A percentile compares a stretch with the other conserved stretches of the same genome.
Evolutionary conservation across 108 stramenopile species (phyloP).

Genomic region (Epithemia pelagica): DNA sequence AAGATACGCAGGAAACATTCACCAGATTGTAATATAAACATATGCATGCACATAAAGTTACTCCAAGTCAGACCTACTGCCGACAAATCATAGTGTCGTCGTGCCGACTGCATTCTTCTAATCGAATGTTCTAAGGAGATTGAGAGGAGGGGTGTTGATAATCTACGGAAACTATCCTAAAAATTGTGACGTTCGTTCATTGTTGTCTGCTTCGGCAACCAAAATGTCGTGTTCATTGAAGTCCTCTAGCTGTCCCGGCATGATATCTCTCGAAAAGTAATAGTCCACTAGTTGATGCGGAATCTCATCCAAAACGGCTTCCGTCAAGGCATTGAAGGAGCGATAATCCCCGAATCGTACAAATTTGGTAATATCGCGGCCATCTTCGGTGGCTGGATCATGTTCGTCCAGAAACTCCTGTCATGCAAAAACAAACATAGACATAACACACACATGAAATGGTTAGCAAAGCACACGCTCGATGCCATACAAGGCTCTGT

Average conservation of each 20-base stretch:
- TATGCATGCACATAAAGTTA: no score
- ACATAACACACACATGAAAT: no score
- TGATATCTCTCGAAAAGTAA: conserved; percentile 44
- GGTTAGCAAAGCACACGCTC: no score
- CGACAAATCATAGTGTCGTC: no score
- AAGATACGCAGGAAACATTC: background rate
- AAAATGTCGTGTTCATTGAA: conserved; percentile 20
- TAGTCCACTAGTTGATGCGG: conserved; percentile 77
- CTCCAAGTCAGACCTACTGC: no score
- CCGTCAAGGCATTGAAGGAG: conserved; percentile 55
- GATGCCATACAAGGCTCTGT: no score
- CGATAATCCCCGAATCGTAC: conserved; percentile 48
- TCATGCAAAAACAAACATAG: conserved; percentile 12
- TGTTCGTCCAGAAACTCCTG: conserved; percentile 65
- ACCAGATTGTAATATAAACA: background rate
- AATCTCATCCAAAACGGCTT: conserved; percentile 75
- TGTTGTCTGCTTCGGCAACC: conserved; percentile 32
- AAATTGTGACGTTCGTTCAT: conserved; percentile 46
- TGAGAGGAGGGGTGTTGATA: no score
- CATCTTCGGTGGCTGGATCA: conserved; percentile 26
- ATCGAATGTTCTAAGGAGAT: no score
- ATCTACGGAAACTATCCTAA: conserved; percentile 41
- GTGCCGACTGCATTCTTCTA: no score
- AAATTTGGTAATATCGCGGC: conserved; percentile 51
- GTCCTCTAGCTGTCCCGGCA: conserved; percentile 39